A percentile compares a stretch with the other conserved stretches of the same genome.
Evolutionary conservation across 352 stramenopile genomes (phyloP).

Genomic region (Pythium dissotocum): DNA sequence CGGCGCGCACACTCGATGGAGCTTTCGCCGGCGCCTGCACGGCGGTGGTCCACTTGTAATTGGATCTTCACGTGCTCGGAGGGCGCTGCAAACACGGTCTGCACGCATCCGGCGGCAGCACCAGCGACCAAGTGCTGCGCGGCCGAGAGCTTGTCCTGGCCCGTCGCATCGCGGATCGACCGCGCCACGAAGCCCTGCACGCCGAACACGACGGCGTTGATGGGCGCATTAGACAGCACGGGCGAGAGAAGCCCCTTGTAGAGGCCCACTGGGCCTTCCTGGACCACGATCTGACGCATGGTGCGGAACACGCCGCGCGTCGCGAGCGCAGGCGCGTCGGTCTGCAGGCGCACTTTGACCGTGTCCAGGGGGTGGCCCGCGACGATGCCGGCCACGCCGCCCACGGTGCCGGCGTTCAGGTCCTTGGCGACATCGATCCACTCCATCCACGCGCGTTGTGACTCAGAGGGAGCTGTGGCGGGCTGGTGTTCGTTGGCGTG

Average conservation of each 20-base stretch:
- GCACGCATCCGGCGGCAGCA: conserved; percentile 57
- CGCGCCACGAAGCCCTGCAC: conserved; percentile 68
- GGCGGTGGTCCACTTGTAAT: conserved; percentile 64
- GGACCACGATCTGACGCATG: conserved; percentile 49
- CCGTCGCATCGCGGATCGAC: conserved; percentile 37
- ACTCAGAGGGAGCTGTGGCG: neutral
- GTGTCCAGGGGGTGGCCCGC: conserved; percentile 84
- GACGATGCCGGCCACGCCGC: conserved; percentile 74
- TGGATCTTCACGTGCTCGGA: conserved; percentile 87
- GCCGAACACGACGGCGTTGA: conserved; percentile 84
- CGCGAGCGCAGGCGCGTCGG: conserved; percentile 31
- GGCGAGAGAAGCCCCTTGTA: conserved; percentile 79
- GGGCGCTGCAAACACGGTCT: conserved; percentile 70
- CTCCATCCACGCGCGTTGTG: conserved; percentile 44
- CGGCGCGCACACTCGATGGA: conserved; percentile 52
- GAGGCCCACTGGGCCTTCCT: conserved; percentile 63
- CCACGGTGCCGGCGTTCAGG: conserved; percentile 82
- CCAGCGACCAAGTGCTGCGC: conserved; percentile 60
- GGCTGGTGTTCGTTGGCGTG: neutral
- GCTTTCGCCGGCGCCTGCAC: conserved; percentile 34
- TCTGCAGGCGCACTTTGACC: conserved; percentile 87
- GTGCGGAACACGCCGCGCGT: conserved; percentile 46
- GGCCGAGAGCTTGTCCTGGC: conserved; percentile 34
- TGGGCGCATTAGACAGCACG: conserved; percentile 81
- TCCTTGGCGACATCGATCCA: conserved; percentile 84